phyloP scores from a whole-genome alignment of 192 early-diverging fungal genomes.

The Umbelopsis ramanniana region DNA sequence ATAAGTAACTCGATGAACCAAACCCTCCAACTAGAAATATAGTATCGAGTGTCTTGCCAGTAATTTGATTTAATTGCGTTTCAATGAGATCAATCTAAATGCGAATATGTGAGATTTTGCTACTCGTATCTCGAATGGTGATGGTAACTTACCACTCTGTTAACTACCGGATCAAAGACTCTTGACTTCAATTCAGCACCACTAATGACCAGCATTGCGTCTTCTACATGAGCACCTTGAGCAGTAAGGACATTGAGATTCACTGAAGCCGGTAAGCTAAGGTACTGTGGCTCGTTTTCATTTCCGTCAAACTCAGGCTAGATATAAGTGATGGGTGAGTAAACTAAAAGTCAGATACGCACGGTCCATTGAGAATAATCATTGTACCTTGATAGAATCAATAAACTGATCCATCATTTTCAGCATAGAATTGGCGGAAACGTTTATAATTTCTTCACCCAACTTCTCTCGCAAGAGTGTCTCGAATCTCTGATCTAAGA shows the following conservation, averaged over 20 bases:
- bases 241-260: slow-evolving; percentile 37
- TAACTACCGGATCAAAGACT: slow-evolving; percentile 54
- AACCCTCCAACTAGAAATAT: slow-evolving; percentile 64
- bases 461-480: slow-evolving; percentile 43
- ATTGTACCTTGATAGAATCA: slow-evolving; percentile 41
- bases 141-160: slow-evolving; percentile 41
- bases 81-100: slow-evolving; percentile 47
- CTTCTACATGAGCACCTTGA: slow-evolving; percentile 42
- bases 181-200: slow-evolving; percentile 44
- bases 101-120: background rate
- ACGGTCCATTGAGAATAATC: slow-evolving; percentile 23
- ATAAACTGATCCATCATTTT: slow-evolving; percentile 48
- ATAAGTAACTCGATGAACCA: slow-evolving; percentile 54
- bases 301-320: slow-evolving; percentile 53
- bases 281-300: slow-evolving; percentile 44
- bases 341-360: background rate
- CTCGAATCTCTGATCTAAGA: slow-evolving; percentile 49
- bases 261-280: slow-evolving; percentile 46
- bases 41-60: slow-evolving; percentile 38
- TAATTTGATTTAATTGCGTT: slow-evolving; percentile 41
- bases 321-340: slow-evolving; percentile 27
- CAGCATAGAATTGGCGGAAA: slow-evolving; percentile 31
- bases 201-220: slow-evolving; percentile 44
- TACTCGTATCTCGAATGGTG: background rate
- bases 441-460: slow-evolving; percentile 36